phyloP scores from a whole-genome alignment of 768 basidiomycete species.

The Calocera viscosa region DNA sequence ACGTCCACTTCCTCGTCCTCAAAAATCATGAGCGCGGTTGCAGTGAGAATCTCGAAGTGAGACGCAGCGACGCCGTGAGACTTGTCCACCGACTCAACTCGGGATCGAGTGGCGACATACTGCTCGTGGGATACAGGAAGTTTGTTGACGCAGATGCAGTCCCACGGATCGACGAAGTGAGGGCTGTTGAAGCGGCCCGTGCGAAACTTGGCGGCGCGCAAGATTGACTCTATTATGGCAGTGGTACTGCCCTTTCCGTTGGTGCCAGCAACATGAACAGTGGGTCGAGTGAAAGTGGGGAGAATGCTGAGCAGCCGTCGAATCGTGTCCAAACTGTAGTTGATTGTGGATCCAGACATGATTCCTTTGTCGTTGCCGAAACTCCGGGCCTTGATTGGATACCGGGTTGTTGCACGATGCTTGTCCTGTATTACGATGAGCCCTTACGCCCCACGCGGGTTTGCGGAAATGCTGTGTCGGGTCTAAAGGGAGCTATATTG shows the following conservation, averaged over 20 bases:
- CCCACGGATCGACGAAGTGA: conserved; percentile 65
- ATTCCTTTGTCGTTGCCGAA: background rate
- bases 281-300: conserved; percentile 58
- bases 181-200: conserved; percentile 88
- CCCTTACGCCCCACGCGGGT: background rate
- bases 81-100: conserved; percentile 40
- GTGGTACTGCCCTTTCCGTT: conserved; percentile 96
- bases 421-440: no score
- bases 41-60: conserved; percentile 74
- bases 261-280: conserved; percentile 85
- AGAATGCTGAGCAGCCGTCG: conserved; percentile 40
- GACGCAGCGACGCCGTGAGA: conserved; percentile 40
- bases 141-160: conserved; percentile 61
- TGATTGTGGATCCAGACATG: background rate
- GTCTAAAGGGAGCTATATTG: no score
- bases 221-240: conserved; percentile 64
- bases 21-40: conserved; percentile 67
- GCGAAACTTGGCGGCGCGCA: conserved; percentile 41
- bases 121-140: conserved; percentile 35
- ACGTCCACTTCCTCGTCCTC: conserved; percentile 59
- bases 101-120: conserved; percentile 38
- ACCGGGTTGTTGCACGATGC: no score
- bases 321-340: conserved; percentile 40
- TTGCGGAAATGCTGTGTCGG: background rate
- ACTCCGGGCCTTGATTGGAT: no score